Evolutionary conservation across 1,284 basidiomycete genomes (phyloP).

Genomic region (Rugosomyces carneus): DNA sequence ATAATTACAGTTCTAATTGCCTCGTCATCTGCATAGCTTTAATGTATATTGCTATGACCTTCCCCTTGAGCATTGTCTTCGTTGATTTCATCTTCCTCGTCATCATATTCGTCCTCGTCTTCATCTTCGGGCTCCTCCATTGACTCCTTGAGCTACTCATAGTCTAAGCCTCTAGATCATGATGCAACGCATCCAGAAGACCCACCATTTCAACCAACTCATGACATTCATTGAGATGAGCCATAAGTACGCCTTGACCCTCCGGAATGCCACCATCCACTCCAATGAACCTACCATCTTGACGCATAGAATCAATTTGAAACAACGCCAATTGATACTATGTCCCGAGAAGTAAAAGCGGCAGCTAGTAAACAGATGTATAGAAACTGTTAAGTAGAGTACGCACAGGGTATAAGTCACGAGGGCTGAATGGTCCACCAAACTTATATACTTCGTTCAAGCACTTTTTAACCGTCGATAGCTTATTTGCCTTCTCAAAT

Average conservation of each 20-base stretch:
- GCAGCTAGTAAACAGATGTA: background rate
- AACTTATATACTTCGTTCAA: conserved; percentile 97
- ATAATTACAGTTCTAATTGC: conserved; percentile 1
- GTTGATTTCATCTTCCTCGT: conserved; percentile 30
- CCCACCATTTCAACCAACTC: conserved; percentile 89
- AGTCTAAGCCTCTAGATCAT: conserved; percentile 36
- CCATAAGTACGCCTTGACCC: conserved; percentile 95
- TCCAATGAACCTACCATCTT: conserved; percentile 90
- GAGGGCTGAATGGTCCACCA: conserved; percentile 91
- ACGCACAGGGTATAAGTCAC: conserved; percentile 91
- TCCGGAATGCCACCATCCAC: conserved; percentile 84
- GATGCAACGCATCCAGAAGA: conserved; percentile 8
- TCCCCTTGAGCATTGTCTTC: background rate
- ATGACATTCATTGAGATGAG: conserved; percentile 94
- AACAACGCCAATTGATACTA: conserved; percentile 94
- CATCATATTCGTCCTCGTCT: conserved; percentile 46
- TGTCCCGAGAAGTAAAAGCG: conserved; percentile 1
- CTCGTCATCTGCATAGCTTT: background rate
- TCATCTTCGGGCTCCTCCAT: conserved; percentile 66
- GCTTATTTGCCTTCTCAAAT: conserved; percentile 73
- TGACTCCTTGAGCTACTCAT: conserved; percentile 46
- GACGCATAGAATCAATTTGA: conserved; percentile 91
- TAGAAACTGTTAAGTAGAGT: background rate
- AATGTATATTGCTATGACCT: background rate
- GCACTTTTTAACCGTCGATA: conserved; percentile 93